Conservation (phyloP, 129 eudicot species). For the Solidago caesia region DNA sequence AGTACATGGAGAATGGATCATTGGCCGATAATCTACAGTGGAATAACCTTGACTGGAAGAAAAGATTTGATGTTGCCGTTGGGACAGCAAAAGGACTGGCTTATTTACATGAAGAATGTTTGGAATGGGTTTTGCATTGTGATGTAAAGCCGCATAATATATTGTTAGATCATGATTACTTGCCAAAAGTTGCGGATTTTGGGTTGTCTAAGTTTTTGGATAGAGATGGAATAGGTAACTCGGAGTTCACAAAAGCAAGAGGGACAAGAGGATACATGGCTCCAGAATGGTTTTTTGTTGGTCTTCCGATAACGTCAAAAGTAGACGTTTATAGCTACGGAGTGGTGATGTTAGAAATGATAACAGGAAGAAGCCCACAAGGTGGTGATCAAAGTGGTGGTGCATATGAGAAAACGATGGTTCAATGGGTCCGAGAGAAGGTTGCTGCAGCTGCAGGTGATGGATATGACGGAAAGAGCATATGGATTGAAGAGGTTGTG, state of each 20-base stretch:
- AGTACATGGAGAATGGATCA: constrained; percentile 47
- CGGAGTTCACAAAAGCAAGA: constrained; percentile 45
- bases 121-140: constrained; percentile 53
- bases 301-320: constrained; percentile 49
- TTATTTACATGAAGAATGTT: constrained; percentile 48
- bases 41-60: constrained; percentile 28
- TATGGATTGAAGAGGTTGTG: constrained; percentile 31
- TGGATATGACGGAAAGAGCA: neutral
- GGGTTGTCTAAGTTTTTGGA: constrained; percentile 43
- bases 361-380: constrained; percentile 38
- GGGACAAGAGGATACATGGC: constrained; percentile 77
- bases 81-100: constrained; percentile 48
- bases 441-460: constrained; percentile 3
- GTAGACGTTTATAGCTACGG: constrained; percentile 60
- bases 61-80: constrained; percentile 34
- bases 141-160: constrained; percentile 59
- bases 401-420: constrained; percentile 28
- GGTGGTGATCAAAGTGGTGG: constrained; percentile 7
- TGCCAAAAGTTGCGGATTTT: constrained; percentile 51
- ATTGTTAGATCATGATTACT: constrained; percentile 30
- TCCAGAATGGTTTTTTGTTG: constrained; percentile 47
- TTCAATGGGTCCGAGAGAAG: constrained; percentile 44
- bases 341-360: constrained; percentile 45
- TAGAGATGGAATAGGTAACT: constrained; percentile 31
- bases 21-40: constrained; percentile 31